phyloP scores from a whole-genome alignment of 2,329 filamentous ascomycete genomes.

The Magnaporthiopsis rhizophila region DNA sequence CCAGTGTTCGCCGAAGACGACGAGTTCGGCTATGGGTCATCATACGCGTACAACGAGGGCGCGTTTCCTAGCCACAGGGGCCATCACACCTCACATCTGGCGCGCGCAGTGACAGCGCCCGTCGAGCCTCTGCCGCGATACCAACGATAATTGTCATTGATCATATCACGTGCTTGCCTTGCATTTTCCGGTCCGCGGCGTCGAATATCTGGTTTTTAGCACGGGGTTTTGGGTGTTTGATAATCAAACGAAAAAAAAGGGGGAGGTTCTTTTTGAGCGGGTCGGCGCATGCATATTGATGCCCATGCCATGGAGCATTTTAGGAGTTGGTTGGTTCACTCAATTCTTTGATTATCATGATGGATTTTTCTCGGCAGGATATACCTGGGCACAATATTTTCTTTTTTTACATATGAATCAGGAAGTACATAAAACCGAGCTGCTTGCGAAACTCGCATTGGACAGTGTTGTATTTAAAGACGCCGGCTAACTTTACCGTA shows the following conservation, averaged over 20 bases:
- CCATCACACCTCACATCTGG: neutral
- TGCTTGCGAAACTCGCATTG: neutral
- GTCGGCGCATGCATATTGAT: neutral
- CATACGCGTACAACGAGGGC: conserved; percentile 18
- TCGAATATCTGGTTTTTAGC: neutral
- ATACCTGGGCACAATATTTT: neutral
- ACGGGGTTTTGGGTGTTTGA: neutral
- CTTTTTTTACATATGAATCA: neutral
- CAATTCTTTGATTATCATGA: neutral
- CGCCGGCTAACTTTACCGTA: neutral
- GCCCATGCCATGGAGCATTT: neutral
- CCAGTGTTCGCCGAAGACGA: conserved; percentile 50
- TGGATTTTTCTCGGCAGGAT: neutral
- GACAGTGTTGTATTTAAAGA: neutral
- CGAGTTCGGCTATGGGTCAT: conserved; percentile 20
- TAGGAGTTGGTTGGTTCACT: neutral
- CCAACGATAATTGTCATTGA: conserved; percentile 16
- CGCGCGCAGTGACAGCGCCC: conserved; percentile 1
- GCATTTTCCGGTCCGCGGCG: neutral
- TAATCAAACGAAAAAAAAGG: neutral
- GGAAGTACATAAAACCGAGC: neutral
- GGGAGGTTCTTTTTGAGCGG: neutral
- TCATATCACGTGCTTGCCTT: neutral
- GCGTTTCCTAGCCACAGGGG: neutral
- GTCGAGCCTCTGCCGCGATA: conserved; percentile 22